Conservation (phyloP, 2,329 filamentous ascomycete species). For the Xylariaceae sp. region DNA sequence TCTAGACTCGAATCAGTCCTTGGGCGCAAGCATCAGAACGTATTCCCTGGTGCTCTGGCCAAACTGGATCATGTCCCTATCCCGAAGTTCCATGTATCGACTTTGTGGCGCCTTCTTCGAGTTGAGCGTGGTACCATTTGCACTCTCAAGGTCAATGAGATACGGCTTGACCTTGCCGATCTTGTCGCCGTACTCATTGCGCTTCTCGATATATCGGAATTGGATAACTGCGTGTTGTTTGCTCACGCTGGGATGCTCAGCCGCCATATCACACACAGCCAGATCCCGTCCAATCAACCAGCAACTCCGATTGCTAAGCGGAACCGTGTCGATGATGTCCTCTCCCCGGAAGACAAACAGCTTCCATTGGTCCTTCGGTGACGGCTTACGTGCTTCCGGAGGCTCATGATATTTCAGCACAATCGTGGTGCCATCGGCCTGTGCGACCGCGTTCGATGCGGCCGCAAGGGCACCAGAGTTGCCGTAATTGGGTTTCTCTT, state of each 20-base stretch:
- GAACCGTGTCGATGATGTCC: conserved; percentile 75
- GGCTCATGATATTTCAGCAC: conserved; percentile 96
- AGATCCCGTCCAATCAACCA: conserved; percentile 85
- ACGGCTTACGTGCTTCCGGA: conserved; percentile 81
- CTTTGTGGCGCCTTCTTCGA: conserved; percentile 66
- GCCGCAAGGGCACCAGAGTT: conserved; percentile 78
- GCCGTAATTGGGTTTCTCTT: conserved; percentile 84
- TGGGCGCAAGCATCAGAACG: conserved; percentile 76
- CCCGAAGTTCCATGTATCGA: conserved; percentile 77
- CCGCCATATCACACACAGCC: conserved; percentile 72
- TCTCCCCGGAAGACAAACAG: conserved; percentile 87
- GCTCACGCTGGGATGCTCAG: conserved; percentile 88
- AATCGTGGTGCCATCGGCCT: conserved; percentile 67
- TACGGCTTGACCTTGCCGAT: conserved; percentile 78
- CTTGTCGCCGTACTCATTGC: conserved; percentile 82
- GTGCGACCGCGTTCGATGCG: conserved; percentile 71
- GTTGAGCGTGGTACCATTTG: conserved; percentile 84
- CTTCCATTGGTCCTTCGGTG: conserved; percentile 74
- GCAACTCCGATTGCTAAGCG: conserved; percentile 70
- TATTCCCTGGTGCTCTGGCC: conserved; percentile 88
- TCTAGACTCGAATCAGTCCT: conserved; percentile 31
- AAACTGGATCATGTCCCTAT: conserved; percentile 86
- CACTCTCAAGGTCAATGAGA: conserved; percentile 87
- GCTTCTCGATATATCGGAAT: conserved; percentile 78
- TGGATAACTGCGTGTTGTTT: conserved; percentile 96